Evolutionary conservation across 768 basidiomycete species (phyloP).

Genomic region (Lentinula detonsa): DNA sequence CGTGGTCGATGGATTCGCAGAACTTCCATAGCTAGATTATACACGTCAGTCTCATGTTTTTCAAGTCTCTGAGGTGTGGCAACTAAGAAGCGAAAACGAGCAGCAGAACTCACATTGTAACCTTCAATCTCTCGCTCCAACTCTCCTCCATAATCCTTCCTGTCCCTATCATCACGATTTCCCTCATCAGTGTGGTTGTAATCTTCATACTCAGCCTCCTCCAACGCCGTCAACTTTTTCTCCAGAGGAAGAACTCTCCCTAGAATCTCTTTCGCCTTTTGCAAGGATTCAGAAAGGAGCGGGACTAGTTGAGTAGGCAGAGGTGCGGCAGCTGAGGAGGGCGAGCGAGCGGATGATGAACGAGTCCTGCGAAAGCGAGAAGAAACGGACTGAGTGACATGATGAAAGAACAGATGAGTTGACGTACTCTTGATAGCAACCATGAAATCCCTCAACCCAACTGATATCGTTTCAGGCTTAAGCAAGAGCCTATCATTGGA

Average conservation of each 20-base stretch:
- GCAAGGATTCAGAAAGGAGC: conserved; percentile 61
- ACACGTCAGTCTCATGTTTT: background rate
- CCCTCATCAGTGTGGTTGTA: conserved; percentile 46
- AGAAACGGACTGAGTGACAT: background rate
- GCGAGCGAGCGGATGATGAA: conserved; percentile 90
- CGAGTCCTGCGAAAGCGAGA: conserved; percentile 54
- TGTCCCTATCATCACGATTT: background rate
- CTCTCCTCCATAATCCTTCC: conserved; percentile 35
- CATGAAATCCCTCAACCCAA: conserved; percentile 92
- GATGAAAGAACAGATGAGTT: conserved; percentile 4
- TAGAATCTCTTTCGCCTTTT: conserved; percentile 68
- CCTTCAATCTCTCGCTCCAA: conserved; percentile 84
- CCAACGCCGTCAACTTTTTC: conserved; percentile 79
- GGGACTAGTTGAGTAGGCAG: conserved; percentile 83
- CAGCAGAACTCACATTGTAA: conserved; percentile 56
- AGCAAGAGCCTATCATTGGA: conserved; percentile 80
- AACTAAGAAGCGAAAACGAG: background rate
- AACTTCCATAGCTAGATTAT: conserved; percentile 75
- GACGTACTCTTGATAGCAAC: conserved; percentile 88
- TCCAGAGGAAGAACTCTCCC: conserved; percentile 69
- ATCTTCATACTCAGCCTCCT: conserved; percentile 95
- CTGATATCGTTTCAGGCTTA: conserved; percentile 78
- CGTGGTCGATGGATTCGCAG: conserved; percentile 88
- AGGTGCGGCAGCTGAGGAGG: conserved; percentile 78
- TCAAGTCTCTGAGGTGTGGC: background rate